These are phyloP conservation scores for Podaxis mareebaensis DNA, from an alignment of 768 basidiomycete species.

Conservation along the genomic window DNA sequence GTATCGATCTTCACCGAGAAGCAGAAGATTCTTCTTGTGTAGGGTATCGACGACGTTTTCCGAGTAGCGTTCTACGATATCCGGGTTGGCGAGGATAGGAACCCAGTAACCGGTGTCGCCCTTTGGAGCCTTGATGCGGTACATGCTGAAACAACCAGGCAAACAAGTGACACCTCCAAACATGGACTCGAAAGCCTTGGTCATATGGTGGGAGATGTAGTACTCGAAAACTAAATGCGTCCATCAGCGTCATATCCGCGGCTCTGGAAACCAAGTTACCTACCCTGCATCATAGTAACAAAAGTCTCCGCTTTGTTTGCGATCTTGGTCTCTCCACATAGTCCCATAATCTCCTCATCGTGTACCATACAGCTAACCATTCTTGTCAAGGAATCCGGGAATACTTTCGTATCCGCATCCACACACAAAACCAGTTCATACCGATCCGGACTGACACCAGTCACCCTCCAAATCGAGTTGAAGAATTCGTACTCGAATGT, in stretches of 20 bases:
- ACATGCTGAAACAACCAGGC: conserved; percentile 99
- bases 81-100: conserved; percentile 96
- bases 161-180: conserved; percentile 99
- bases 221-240: conserved; percentile 87
- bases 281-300: conserved; percentile 99
- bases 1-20: conserved; percentile 99
- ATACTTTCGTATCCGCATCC: conserved; percentile 98
- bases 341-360: conserved; percentile 97
- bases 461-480: conserved; percentile 95
- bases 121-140: conserved; percentile 99
- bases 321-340: conserved; percentile 99
- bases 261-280: conserved; percentile 28
- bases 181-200: conserved; percentile 99
- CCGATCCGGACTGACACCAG: conserved; percentile 93
- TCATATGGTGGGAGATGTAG: conserved; percentile 98
- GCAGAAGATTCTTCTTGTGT: conserved; percentile 98
- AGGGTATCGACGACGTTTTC: conserved; percentile 99
- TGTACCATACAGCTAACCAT: conserved; percentile 97
- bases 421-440: conserved; percentile 96
- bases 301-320: conserved; percentile 99
- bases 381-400: conserved; percentile 95
- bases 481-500: conserved; percentile 99
- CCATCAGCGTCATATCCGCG: conserved; percentile 13
- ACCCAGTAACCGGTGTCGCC: conserved; percentile 97
- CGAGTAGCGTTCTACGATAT: conserved; percentile 98